phyloP scores from a whole-genome alignment of 257 asterid genomes.

The Petunia secreta region DNA sequence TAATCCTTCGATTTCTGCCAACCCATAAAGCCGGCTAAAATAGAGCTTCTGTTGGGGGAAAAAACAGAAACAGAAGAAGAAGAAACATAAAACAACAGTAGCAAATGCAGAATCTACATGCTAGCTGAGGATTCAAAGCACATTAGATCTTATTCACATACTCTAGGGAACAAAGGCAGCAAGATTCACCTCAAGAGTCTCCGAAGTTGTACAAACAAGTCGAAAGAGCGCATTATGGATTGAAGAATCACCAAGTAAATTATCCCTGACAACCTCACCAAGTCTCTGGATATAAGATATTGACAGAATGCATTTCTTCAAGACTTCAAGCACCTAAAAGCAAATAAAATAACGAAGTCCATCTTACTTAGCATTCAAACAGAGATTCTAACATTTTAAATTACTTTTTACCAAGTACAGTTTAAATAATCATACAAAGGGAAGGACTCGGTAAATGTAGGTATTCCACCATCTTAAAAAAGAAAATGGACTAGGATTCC shows the following conservation, averaged over 20 bases:
- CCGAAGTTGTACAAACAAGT: constrained; percentile 78
- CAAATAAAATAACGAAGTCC: constrained; percentile 7
- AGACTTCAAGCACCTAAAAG: constrained; percentile 76
- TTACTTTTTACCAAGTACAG: background rate
- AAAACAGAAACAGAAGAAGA: background rate
- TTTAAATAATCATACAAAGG: background rate
- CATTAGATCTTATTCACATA: background rate
- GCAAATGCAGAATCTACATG: constrained; percentile 26
- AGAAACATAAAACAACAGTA: constrained; percentile 29
- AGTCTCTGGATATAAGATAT: constrained; percentile 53
- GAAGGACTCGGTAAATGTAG: background rate
- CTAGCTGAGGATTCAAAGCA: constrained; percentile 24
- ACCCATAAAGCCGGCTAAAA: constrained; percentile 71
- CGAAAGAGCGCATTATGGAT: constrained; percentile 77
- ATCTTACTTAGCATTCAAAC: background rate
- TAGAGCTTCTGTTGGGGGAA: constrained; percentile 61
- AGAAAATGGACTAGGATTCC: constrained; percentile 3
- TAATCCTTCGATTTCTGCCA: constrained; percentile 82
- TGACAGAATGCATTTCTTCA: constrained; percentile 66
- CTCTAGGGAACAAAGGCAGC: constrained; percentile 29
- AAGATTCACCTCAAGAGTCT: constrained; percentile 72
- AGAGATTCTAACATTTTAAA: background rate
- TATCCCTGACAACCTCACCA: constrained; percentile 63
- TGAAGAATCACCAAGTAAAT: constrained; percentile 77
- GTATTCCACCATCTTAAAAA: background rate